phyloP scores from a whole-genome alignment of 164 flowering plant genomes.

The Akebia trifoliata region DNA sequence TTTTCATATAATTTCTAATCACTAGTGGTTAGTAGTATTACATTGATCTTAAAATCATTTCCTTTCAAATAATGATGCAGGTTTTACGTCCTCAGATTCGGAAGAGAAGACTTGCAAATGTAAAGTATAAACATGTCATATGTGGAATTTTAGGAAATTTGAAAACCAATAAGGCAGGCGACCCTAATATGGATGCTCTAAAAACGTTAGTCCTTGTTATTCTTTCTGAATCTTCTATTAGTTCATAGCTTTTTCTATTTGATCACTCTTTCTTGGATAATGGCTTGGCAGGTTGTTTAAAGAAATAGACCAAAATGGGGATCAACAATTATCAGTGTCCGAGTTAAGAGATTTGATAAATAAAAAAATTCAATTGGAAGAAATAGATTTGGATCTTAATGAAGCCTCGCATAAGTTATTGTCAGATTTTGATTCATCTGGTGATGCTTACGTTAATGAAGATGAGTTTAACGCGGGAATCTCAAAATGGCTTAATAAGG shows the following conservation, averaged over 20 bases:
- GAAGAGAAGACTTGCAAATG: conserved; percentile 31
- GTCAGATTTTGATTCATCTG: conserved; percentile 30
- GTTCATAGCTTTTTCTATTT: background rate
- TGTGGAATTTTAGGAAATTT: conserved; percentile 58
- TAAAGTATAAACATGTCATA: conserved; percentile 15
- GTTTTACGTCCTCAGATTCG: conserved; percentile 78
- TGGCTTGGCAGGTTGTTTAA: conserved; percentile 5
- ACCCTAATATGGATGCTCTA: background rate
- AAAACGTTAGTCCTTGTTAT: background rate
- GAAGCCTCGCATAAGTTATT: conserved; percentile 21
- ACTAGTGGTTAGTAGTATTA: background rate
- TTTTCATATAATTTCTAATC: background rate
- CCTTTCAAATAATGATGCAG: conserved; percentile 29
- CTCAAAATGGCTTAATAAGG: conserved; percentile 20
- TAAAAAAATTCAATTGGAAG: conserved; percentile 31
- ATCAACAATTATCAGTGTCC: background rate
- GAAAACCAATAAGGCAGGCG: conserved; percentile 26
- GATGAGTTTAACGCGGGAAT: conserved; percentile 31
- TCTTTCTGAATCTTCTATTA: background rate
- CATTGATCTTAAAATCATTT: too few species aligned
- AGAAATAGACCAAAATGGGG: background rate
- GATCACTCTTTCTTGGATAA: background rate
- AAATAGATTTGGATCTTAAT: conserved; percentile 15
- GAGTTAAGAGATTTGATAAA: conserved; percentile 40
- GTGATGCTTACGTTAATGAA: conserved; percentile 21